Base-by-base conservation (phyloP, 2,329 filamentous ascomycete species). In the Penicillium sp. region DNA sequence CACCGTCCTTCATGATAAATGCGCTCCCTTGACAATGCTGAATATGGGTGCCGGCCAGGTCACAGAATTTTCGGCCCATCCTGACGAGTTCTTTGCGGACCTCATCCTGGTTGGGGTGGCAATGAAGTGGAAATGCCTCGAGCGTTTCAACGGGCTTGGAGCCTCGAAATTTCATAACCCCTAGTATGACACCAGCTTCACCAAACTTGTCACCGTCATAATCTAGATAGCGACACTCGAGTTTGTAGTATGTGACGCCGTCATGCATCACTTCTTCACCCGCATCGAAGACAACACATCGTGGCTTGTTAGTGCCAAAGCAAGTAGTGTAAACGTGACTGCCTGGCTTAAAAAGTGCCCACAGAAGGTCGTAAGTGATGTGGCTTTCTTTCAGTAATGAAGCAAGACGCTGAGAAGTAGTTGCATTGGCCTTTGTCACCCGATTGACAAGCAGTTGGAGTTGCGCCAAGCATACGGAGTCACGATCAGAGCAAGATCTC, bases 11-110 rank as follows among this genome's bases (percentile, higher is more conserved):
- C 28, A 53, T 17, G 10, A 37, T 26, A 19, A 53, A 79, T 44
- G 69, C 72, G 42, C 59, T 72, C 44, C 75, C 72, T 61, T 71
- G 67, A 64, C 68, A 79, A 53, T 76, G 62, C 56, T 55, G 63
- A 65, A 73, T 64, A 49, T 75, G 63, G 22, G 63, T 65, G 56
- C 68, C 65, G 15, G 65, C 72, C 19, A 77, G 58, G 45, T 64
- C 58, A 6, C 66, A 60, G 61, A 78, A 77, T 37, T 72, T 74
- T 44, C 62, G 63, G 51, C 72, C 69, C 45, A 68, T 70, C 7
- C 38, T 59, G 22, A 72, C 58, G 6, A 78, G 58, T 37, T 72
- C 37, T 51, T 68, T 65, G 35, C 40, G 66, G 40, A 72, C 60
- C 42, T 69, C 33, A 35, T 70, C 53, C 53, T 65, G 45, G 42